phyloP scores from a whole-genome alignment of 805 yeast genomes.

The Saccharomycopsis microspora region DNA sequence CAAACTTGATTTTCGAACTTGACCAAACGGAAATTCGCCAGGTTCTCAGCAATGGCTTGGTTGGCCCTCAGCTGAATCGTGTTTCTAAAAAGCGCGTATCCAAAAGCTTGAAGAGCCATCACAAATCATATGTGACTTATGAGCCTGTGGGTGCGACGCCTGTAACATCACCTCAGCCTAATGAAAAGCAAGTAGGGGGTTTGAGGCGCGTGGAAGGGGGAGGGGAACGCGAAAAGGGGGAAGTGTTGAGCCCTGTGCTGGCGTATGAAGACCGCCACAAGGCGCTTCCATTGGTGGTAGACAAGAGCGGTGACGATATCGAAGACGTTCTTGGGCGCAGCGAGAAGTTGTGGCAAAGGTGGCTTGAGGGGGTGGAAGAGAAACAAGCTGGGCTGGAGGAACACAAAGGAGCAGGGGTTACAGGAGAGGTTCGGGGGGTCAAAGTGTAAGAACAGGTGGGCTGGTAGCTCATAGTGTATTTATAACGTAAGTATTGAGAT shows the following conservation, averaged over 20 bases:
- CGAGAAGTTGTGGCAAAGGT: conserved; percentile 12
- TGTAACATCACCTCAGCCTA: neutral
- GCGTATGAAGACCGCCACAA: conserved; percentile 2
- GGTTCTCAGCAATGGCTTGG: conserved; percentile 33
- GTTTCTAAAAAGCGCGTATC: conserved; percentile 5
- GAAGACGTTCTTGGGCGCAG: conserved; percentile 12
- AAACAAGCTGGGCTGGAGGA: no score
- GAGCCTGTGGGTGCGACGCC: neutral
- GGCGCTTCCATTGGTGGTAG: conserved; percentile 11
- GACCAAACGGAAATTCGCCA: conserved; percentile 87
- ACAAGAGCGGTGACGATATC: conserved; percentile 13
- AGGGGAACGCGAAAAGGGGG: no score
- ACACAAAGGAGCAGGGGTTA: no score
- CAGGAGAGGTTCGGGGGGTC: neutral
- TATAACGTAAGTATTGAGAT: no score
- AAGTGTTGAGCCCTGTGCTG: no score
- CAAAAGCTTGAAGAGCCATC: conserved; percentile 5
- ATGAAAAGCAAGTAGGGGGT: neutral
- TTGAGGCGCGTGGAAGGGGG: no score
- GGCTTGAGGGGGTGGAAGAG: conserved; percentile 1
- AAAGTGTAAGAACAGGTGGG: neutral
- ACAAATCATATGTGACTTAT: conserved; percentile 10
- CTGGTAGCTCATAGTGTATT: no score
- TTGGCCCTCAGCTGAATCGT: neutral
- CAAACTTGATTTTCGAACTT: conserved; percentile 67